Evolutionary conservation across 768 basidiomycete species (phyloP).

Genomic region (Leccinum broughii): DNA sequence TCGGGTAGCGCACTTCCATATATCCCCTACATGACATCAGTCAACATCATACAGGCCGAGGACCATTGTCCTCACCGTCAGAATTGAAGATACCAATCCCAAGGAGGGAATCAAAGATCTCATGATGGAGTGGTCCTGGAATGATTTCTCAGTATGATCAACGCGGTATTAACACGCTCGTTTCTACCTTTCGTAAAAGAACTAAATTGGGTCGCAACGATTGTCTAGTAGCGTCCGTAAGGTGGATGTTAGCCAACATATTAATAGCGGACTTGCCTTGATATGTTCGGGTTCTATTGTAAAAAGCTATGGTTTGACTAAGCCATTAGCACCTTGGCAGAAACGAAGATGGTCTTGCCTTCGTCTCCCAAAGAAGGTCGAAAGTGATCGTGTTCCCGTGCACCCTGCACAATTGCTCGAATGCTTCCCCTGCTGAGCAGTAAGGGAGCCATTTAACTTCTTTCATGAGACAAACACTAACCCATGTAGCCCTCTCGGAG

Average conservation of each 20-base stretch:
- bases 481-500: constrained; percentile 28
- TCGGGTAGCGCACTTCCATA: constrained; percentile 48
- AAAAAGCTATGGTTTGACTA: constrained; percentile 33
- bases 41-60: not conserved
- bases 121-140: constrained; percentile 7
- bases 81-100: constrained; percentile 60
- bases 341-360: constrained; percentile 27
- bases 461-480: constrained; percentile 9
- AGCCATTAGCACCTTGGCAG: not conserved
- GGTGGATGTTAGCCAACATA: not conserved
- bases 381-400: constrained; percentile 37
- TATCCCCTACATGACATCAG: constrained; percentile 38
- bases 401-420: constrained; percentile 23
- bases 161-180: not conserved
- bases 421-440: constrained; percentile 27
- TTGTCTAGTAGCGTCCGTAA: constrained; percentile 28
- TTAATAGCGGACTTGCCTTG: constrained; percentile 27
- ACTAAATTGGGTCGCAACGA: constrained; percentile 44
- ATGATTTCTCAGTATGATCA: constrained; percentile 22
- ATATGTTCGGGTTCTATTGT: constrained; percentile 49
- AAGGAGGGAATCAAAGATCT: constrained; percentile 33
- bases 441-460: not conserved
- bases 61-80: constrained; percentile 38
- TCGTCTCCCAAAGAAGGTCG: constrained; percentile 38
- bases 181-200: constrained; percentile 39